Percentiles rank a stretch among this genome's conserved stretches.
phyloP scores from a whole-genome alignment of 305 asterid species.

The Fraxinus baroniana region DNA sequence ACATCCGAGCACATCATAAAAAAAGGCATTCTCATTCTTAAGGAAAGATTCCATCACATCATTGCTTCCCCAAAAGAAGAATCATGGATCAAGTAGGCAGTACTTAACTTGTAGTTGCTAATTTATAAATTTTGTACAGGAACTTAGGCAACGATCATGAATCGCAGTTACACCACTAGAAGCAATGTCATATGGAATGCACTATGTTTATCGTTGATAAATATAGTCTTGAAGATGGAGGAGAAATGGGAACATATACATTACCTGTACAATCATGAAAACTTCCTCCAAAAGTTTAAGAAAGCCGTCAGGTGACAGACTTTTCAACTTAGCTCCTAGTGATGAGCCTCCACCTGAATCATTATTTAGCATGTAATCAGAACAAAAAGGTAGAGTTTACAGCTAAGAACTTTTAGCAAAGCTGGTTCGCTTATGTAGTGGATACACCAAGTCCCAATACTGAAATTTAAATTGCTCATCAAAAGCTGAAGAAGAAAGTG shows the following conservation, averaged over 20 bases:
- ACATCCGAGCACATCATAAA: not conserved
- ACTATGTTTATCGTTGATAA: slow-evolving; percentile 10
- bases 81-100: slow-evolving; percentile 23
- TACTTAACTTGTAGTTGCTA: slow-evolving; percentile 14
- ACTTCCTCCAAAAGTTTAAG: slow-evolving; percentile 83
- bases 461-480: slow-evolving; percentile 8
- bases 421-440: slow-evolving; percentile 7
- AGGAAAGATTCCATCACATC: not conserved
- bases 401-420: slow-evolving; percentile 1
- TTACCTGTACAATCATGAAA: slow-evolving; percentile 94
- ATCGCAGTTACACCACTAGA: not conserved
- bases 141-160: not conserved
- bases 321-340: slow-evolving; percentile 85
- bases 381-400: not conserved
- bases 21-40: not conserved
- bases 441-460: slow-evolving; percentile 12
- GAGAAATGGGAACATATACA: slow-evolving; percentile 42
- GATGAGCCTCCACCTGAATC: slow-evolving; percentile 84
- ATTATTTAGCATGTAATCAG: slow-evolving; percentile 28
- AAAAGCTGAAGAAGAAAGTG: slow-evolving; percentile 5
- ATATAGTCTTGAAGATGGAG: slow-evolving; percentile 18
- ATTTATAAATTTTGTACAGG: slow-evolving; percentile 12
- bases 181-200: slow-evolving; percentile 5
- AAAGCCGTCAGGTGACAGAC: slow-evolving; percentile 83
- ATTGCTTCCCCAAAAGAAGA: slow-evolving; percentile 5